phyloP scores from a whole-genome alignment of 169 alveolate genomes.

The Haemoproteus tartakovskyi region DNA sequence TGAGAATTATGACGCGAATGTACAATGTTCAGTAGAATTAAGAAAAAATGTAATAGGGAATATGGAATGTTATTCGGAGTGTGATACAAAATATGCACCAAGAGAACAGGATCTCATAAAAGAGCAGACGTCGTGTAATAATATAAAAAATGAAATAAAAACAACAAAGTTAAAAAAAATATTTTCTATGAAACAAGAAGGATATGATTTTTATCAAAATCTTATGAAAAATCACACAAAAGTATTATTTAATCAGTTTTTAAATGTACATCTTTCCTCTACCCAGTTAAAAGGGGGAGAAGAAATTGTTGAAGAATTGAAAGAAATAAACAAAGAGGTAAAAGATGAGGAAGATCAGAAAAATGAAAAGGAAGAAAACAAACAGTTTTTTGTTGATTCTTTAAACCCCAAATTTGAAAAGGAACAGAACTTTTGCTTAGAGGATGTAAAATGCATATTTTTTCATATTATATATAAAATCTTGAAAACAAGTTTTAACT shows the following conservation, averaged over 20 bases:
- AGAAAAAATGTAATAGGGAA: too few species aligned
- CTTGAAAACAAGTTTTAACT: constrained; percentile 16
- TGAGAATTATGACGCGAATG: too few species aligned
- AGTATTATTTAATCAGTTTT: not conserved
- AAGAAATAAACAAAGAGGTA: not conserved
- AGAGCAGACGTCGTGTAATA: too few species aligned
- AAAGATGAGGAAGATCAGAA: not conserved
- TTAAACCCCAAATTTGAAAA: not conserved
- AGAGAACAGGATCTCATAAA: too few species aligned
- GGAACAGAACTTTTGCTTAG: constrained; percentile 26
- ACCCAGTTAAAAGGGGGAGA: not conserved
- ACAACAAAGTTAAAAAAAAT: too few species aligned
- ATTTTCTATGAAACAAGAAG: too few species aligned
- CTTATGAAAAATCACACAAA: constrained; percentile 21
- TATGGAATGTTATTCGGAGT: too few species aligned
- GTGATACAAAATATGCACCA: too few species aligned
- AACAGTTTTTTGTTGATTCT: not conserved
- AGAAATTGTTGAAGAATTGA: not conserved
- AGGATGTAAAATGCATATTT: constrained; percentile 39
- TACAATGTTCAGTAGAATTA: too few species aligned
- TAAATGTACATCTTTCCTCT: not conserved
- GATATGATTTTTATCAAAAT: constrained; percentile 13
- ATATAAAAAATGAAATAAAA: too few species aligned
- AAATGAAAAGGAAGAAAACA: not conserved
- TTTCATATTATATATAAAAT: constrained; percentile 30